Conservation (phyloP, 2,329 filamentous ascomycete genomes). For the Colletotrichum sp. region DNA sequence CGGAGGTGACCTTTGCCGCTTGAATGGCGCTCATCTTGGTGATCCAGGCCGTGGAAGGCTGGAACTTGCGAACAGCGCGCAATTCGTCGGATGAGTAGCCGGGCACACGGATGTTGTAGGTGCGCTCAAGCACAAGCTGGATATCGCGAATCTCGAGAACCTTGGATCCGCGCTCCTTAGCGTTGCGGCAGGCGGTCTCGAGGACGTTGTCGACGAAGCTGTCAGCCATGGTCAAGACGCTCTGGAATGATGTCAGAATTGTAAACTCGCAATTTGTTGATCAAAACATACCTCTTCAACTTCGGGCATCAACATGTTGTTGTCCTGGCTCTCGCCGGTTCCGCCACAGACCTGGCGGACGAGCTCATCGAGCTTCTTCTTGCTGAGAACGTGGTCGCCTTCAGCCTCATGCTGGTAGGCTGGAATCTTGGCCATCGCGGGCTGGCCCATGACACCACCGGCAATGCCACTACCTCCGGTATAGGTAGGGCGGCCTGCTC, state of each 20-base stretch:
- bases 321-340: conserved; percentile 72
- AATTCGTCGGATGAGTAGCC: conserved; percentile 95
- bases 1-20: conserved; percentile 82
- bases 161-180: conserved; percentile 90
- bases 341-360: conserved; percentile 92
- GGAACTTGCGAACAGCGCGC: conserved; percentile 90
- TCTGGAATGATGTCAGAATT: conserved; percentile 52
- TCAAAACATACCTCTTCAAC: conserved; percentile 82
- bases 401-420: conserved; percentile 89
- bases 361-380: conserved; percentile 96
- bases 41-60: conserved; percentile 88
- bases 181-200: conserved; percentile 84
- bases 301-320: conserved; percentile 83
- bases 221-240: conserved; percentile 86
- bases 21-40: conserved; percentile 97
- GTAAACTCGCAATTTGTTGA: background rate
- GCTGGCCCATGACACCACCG: conserved; percentile 85
- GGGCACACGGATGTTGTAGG: conserved; percentile 90
- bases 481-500: conserved; percentile 79
- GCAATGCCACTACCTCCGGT: conserved; percentile 77
- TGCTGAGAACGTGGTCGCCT: conserved; percentile 91
- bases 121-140: conserved; percentile 81
- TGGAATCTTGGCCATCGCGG: conserved; percentile 81
- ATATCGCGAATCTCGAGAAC: conserved; percentile 89
- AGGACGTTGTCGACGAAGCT: conserved; percentile 95